Evolutionary conservation across 2,329 filamentous ascomycete genomes (phyloP), one percentile per base, ranked within the genome.

Genomic region (Colletotrichum theobromicola): DNA sequence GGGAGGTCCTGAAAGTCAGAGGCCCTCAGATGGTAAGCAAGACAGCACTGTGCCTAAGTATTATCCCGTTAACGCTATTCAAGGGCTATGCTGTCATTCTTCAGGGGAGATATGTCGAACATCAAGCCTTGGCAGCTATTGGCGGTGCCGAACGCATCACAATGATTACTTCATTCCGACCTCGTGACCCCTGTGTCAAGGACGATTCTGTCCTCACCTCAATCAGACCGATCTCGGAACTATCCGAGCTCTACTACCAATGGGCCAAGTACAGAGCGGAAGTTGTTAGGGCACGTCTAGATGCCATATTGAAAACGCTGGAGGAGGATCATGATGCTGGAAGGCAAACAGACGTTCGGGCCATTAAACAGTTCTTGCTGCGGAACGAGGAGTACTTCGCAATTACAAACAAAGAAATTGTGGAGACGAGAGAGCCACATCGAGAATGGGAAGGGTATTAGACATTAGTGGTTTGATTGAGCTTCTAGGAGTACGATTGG

Each of bases 231-330:
- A 84, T 86, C 35, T 84, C 90, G 4, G 84, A 92, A 75, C 82
- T 91, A 3, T 83, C 85, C 0, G 87, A 90, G 77, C 84, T 93
- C 4, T 93, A 93, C 81, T 86, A 87, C 69, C 88, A 92, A 79
- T 94, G 90, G 80, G 84, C 85, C 10, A 87, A 91, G 77, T 94
- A 93, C 80, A 88, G 92, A 4, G 86, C 93, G 6, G 88, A 92
- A 77, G 91, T 92, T 18, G 83, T 93, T 18, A 88, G 92, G 79
- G 89, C 92, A 79, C 88, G 91, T 1, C 74, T 83, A 32, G 69
- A 79, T 7, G 67, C 37, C 18, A 57, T 70, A 21, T 8, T 70
- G n/a, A 64, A 75, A 8, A 57, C 24, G 28, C 15, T 61, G 21
- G 67, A 67, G 6, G 71, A 74, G 61, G 21, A 62, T 2, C 53